Evolutionary conservation across 202 grass and related monocot species (phyloP).

Genomic region (Digitaria exilis): DNA sequence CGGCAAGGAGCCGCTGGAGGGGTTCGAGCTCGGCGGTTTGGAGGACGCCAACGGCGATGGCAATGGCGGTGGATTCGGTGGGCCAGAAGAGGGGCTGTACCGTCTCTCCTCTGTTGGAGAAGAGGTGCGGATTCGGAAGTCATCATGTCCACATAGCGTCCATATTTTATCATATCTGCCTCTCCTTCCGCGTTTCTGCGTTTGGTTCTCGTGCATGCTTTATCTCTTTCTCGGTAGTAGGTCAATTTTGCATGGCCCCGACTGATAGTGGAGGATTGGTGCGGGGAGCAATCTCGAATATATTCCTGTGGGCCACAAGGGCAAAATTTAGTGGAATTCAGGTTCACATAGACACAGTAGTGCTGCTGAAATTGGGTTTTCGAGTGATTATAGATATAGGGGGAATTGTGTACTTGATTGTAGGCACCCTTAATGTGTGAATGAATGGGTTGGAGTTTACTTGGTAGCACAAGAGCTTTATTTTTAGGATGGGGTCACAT

Average conservation of each 20-base stretch:
- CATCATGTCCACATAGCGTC: not conserved
- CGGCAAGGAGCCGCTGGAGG: conserved; percentile 67
- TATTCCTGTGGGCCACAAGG: conserved; percentile 36
- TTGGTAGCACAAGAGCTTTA: conserved; percentile 9
- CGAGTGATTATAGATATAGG: not conserved
- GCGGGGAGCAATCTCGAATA: conserved; percentile 46
- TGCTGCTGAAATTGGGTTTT: not conserved
- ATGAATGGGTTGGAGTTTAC: not conserved
- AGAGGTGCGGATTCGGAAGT: conserved; percentile 58
- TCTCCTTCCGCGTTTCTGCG: conserved; percentile 4
- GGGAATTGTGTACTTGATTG: conserved; percentile 10
- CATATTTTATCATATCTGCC: conserved; percentile 10
- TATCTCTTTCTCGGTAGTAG: conserved; percentile 23
- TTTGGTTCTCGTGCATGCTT: conserved; percentile 34
- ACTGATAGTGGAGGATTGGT: conserved; percentile 36
- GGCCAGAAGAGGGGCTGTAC: conserved; percentile 54
- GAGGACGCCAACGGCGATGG: conserved; percentile 47
- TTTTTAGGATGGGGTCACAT: not conserved
- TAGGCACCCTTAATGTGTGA: not conserved
- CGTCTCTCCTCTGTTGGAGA: conserved; percentile 64
- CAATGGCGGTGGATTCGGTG: conserved; percentile 58
- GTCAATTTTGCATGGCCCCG: conserved; percentile 11
- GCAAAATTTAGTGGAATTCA: conserved; percentile 18
- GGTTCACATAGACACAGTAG: conserved; percentile 15
- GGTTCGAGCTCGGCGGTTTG: conserved; percentile 69